Percentiles rank a stretch among this genome's conserved stretches.
These are phyloP conservation scores for Penicillium salamii DNA, from an alignment of 495 filamentous ascomycete genomes.

Conservation along the genomic window DNA sequence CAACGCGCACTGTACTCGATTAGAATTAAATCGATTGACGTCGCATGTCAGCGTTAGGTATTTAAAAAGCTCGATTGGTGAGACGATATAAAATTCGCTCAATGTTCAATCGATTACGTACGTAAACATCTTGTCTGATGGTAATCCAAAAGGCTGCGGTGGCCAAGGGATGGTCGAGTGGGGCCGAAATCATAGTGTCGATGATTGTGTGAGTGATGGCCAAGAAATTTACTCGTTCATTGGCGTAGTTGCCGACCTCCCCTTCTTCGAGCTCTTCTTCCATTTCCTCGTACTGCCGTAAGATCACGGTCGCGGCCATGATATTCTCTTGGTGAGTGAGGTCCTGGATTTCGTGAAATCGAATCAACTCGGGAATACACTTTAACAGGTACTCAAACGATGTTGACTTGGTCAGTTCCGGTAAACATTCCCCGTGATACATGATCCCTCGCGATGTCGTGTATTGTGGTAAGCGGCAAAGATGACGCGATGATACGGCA, in stretches of 20 bases:
- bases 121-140: constrained; percentile 26
- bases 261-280: constrained; percentile 26
- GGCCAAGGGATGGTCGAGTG: constrained; percentile 18
- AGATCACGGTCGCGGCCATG: constrained; percentile 27
- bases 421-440: constrained; percentile 18
- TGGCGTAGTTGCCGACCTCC: neutral
- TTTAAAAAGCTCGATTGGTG: too few species aligned
- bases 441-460: constrained; percentile 15
- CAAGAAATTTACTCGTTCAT: constrained; percentile 18
- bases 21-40: neutral
- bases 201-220: constrained; percentile 25
- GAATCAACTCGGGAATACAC: constrained; percentile 25
- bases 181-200: constrained; percentile 21
- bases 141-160: constrained; percentile 27
- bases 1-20: constrained; percentile 9
- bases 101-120: too few species aligned
- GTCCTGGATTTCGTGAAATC: constrained; percentile 18
- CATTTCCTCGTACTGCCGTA: constrained; percentile 31
- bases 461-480: constrained; percentile 23
- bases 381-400: constrained; percentile 27
- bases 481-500: constrained; percentile 22
- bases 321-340: constrained; percentile 22
- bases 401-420: constrained; percentile 15
- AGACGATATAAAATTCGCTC: too few species aligned
- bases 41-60: neutral